A percentile compares a stretch with the other conserved stretches of the same genome.
Conservation (phyloP, 768 basidiomycete genomes). For the Botryobasidium botryosum region DNA sequence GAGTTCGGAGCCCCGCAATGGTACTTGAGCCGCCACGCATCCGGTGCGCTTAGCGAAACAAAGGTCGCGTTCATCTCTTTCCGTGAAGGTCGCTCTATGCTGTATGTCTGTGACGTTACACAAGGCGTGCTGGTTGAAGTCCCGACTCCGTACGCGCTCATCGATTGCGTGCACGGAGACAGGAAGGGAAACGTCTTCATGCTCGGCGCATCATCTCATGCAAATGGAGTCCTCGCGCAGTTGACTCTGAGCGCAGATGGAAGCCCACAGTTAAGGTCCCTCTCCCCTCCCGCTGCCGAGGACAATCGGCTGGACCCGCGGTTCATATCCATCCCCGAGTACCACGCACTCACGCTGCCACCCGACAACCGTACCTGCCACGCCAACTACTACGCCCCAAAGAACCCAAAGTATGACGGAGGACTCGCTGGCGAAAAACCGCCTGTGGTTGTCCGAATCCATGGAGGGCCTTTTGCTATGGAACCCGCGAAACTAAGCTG, state of each 20-base stretch:
- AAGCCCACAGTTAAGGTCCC: too few species aligned
- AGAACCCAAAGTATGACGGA: constrained; percentile 41
- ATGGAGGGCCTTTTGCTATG: constrained; percentile 53
- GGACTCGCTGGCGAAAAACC: constrained; percentile 38
- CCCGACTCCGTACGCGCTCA: constrained; percentile 10
- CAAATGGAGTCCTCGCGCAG: too few species aligned
- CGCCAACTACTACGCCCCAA: too few species aligned
- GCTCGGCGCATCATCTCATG: too few species aligned
- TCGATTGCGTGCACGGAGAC: constrained; percentile 9
- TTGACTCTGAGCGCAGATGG: too few species aligned
- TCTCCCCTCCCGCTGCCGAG: too few species aligned
- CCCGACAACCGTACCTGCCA: too few species aligned
- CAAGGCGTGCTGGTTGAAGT: constrained; percentile 10
- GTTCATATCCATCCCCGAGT: too few species aligned
- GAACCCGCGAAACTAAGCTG: constrained; percentile 32
- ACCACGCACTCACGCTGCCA: background rate
- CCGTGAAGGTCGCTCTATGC: constrained; percentile 26
- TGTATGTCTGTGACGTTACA: constrained; percentile 26
- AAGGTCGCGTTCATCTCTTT: constrained; percentile 25
- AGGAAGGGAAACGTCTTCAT: constrained; percentile 13
- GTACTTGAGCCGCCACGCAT: constrained; percentile 32
- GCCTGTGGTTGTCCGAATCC: constrained; percentile 45
- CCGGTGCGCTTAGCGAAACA: constrained; percentile 20
- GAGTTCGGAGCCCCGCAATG: constrained; percentile 47
- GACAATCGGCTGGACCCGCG: too few species aligned